Base-by-base conservation (phyloP, 345 rosid genomes). In the Noccaea bulbosa region DNA sequence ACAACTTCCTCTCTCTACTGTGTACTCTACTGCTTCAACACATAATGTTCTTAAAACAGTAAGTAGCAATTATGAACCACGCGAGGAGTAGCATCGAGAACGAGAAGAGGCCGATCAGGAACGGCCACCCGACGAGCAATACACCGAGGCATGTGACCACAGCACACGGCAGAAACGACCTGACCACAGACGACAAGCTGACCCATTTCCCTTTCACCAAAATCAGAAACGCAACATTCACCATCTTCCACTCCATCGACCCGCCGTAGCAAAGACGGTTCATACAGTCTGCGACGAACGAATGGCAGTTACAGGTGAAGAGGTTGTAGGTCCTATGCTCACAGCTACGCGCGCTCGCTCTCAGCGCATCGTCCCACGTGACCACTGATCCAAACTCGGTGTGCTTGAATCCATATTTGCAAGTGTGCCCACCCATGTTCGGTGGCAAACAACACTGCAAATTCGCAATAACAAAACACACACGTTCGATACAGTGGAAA, bases 361-460 rank as follows among this genome's bases (percentile, higher is more conserved):
- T 78, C 10, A 95, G 33, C 15, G 98, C 86, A 48, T 92, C 94
- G 35, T 92, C 97, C 98, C 99, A 95, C 34, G 93, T 84, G 38
- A 83, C 27, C 1, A 97, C 79, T 47, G 93, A 7, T 32, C 98
- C 99, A 40, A 65, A 81, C 65, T 90, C 92, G 0, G 92, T 22
- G 62, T 95, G 99, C 70, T 39, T 67, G 79, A 78, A 92, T 30
- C 96, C 96, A 3, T 75, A 77, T 77, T 78, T 81, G 88, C 99
- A 95, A 3, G 87, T 80, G 81, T 95, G 99, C n/a, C 82, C 87
- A 6, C 82, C 68, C 7, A 90, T 76, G 86, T 80, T 86, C 22
- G 82, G 82, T 5, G 96, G 96, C 70, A 90, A 84, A 79, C 98
- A 95, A 82, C 98, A 92, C 99, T 94, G 78, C 51, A n/a, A n/a